These are phyloP conservation scores for Gamarada debralockiae DNA, from an alignment of 495 filamentous ascomycete species.

Conservation along the genomic window DNA sequence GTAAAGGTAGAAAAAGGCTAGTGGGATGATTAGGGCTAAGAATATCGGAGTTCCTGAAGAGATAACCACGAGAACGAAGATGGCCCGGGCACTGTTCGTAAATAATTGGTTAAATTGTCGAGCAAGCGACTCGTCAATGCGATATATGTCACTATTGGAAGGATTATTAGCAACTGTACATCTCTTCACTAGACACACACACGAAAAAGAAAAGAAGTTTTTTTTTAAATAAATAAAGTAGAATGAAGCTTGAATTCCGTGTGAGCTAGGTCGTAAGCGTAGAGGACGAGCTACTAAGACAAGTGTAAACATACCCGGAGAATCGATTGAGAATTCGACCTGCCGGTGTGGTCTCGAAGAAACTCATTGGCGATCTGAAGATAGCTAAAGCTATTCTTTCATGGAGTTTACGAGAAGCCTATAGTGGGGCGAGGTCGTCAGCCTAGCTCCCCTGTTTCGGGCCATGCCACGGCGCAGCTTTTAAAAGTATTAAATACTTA, in stretches of 20 bases:
- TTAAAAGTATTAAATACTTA: conserved; percentile 4
- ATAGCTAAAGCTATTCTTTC: conserved; percentile 98
- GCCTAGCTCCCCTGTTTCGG: conserved; percentile 9
- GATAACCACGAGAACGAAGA: conserved; percentile 86
- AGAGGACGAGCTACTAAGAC: conserved; percentile 7
- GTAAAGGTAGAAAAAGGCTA: conserved; percentile 78
- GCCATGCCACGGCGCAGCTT: conserved; percentile 8
- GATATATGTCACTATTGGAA: conserved; percentile 81
- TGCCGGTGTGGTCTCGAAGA: conserved; percentile 98
- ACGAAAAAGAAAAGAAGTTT: conserved; percentile 19
- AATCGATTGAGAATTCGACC: conserved; percentile 96
- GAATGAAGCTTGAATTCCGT: too few species aligned
- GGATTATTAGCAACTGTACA: conserved; percentile 18
- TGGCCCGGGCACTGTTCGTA: conserved; percentile 76
- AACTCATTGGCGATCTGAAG: conserved; percentile 96
- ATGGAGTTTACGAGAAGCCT: conserved; percentile 89
- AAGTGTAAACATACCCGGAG: conserved; percentile 59
- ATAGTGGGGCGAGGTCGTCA: conserved; percentile 30
- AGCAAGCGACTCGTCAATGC: conserved; percentile 83
- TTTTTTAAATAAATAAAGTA: neutral
- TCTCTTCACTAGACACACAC: conserved; percentile 1
- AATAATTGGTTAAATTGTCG: conserved; percentile 93
- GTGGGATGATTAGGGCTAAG: conserved; percentile 72
- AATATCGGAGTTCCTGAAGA: conserved; percentile 79
- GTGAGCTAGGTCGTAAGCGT: conserved; percentile 21